A percentile compares a stretch with the other conserved stretches of the same genome.
These are phyloP conservation scores for Lolium perenne DNA, from an alignment of 176 grass and related monocot species.

Conservation along the genomic window DNA sequence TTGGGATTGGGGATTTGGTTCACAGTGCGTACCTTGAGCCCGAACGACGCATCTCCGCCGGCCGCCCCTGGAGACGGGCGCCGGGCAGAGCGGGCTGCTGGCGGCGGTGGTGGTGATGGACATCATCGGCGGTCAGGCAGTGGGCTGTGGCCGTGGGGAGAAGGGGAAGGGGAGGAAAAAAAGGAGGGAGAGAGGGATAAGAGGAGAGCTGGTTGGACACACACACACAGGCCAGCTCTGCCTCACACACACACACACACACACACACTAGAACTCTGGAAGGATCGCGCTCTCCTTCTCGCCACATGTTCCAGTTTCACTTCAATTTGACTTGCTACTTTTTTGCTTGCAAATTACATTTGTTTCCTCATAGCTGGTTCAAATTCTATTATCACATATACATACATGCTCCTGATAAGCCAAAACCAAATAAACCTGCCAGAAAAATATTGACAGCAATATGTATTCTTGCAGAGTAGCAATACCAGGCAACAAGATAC, in stretches of 20 bases:
- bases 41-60: constrained; percentile 40
- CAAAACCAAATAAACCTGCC: too few species aligned
- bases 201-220: background rate
- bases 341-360: too few species aligned
- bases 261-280: background rate
- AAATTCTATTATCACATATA: too few species aligned
- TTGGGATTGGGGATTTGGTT: background rate
- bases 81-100: background rate
- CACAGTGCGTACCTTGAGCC: constrained; percentile 37
- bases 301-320: background rate
- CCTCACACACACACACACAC: background rate
- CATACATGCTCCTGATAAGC: too few species aligned
- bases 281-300: background rate
- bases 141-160: background rate
- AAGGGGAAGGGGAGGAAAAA: background rate
- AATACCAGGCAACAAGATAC: too few species aligned
- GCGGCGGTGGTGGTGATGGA: constrained; percentile 27
- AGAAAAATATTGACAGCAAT: too few species aligned
- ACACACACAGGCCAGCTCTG: background rate
- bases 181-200: background rate
- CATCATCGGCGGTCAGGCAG: constrained; percentile 33
- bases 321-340: background rate
- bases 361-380: too few species aligned
- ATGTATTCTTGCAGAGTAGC: too few species aligned
- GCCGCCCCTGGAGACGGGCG: background rate